Percentiles rank a stretch among this genome's conserved stretches.
These are phyloP conservation scores for Xylaria sp. DNA, from an alignment of 2,329 filamentous ascomycete species.

Conservation along the genomic window DNA sequence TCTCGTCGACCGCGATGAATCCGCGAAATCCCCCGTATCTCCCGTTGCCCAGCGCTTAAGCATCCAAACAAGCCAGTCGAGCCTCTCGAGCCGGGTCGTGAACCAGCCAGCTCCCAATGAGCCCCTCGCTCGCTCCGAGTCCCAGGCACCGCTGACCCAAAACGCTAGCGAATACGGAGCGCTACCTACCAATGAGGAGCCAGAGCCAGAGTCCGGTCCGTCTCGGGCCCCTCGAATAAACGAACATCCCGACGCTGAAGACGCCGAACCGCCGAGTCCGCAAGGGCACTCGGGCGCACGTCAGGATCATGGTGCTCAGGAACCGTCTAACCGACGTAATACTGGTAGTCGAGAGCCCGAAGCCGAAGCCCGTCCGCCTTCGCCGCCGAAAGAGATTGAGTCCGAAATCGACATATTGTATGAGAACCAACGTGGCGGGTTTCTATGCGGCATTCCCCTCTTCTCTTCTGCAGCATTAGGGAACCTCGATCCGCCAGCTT, in stretches of 20 bases:
- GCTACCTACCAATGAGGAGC: conserved; percentile 28
- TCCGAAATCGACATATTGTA: conserved; percentile 86
- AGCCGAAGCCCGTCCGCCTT: conserved; percentile 15
- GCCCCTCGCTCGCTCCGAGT: conserved; percentile 43
- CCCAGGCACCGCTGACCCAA: conserved; percentile 40
- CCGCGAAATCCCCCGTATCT: conserved; percentile 37
- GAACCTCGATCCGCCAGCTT: conserved; percentile 84
- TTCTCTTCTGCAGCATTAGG: conserved; percentile 89
- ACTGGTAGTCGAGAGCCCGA: conserved; percentile 6
- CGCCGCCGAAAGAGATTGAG: conserved; percentile 51
- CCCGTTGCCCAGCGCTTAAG: conserved; percentile 36
- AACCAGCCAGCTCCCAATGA: conserved; percentile 38
- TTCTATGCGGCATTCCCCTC: conserved; percentile 88
- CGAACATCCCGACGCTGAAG: conserved; percentile 26
- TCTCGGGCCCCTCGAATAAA: conserved; percentile 35
- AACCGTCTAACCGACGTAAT: conserved; percentile 9
- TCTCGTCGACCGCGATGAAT: conserved; percentile 73
- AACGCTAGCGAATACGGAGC: conserved; percentile 30
- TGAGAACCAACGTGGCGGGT: conserved; percentile 92
- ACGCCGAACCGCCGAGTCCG: conserved; percentile 11
- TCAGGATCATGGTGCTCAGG: conserved; percentile 21
- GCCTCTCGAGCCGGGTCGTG: conserved; percentile 30
- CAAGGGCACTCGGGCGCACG: conserved; percentile 1
- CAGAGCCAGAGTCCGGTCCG: conserved; percentile 30
- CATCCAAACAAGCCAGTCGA: conserved; percentile 33